These are phyloP conservation scores for Panaeolus papilionaceus DNA, from an alignment of 768 basidiomycete genomes.

Conservation along the genomic window DNA sequence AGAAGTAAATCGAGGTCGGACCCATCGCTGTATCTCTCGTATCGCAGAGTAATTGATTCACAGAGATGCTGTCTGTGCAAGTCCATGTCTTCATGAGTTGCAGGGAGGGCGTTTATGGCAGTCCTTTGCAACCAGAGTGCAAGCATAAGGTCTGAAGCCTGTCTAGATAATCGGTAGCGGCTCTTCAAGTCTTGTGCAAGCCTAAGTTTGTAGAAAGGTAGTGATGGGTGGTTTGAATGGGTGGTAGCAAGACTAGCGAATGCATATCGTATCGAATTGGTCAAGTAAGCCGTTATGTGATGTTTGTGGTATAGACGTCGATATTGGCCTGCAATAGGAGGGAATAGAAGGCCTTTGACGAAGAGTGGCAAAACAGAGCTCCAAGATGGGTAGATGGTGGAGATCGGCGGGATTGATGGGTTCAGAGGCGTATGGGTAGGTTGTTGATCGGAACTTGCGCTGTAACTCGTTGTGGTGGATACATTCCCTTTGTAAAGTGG, in stretches of 20 bases:
- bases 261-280: slow-evolving; percentile 23
- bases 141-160: slow-evolving; percentile 19
- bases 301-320: slow-evolving; percentile 13
- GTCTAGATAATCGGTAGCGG: slow-evolving; percentile 18
- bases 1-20: slow-evolving; percentile 22
- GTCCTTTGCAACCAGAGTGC: slow-evolving; percentile 21
- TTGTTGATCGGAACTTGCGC: neutral
- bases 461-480: neutral
- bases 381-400: slow-evolving; percentile 20
- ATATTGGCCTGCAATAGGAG: slow-evolving; percentile 12
- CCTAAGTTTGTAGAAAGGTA: slow-evolving; percentile 25
- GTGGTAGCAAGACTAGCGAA: slow-evolving; percentile 21
- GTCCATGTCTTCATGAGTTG: slow-evolving; percentile 18
- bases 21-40: slow-evolving; percentile 14
- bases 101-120: slow-evolving; percentile 16
- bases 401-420: slow-evolving; percentile 10
- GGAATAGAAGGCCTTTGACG: slow-evolving; percentile 12
- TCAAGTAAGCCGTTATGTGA: slow-evolving; percentile 12
- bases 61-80: slow-evolving; percentile 24
- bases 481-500: neutral
- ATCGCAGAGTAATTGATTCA: slow-evolving; percentile 15
- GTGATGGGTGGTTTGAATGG: slow-evolving; percentile 20
- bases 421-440: neutral
- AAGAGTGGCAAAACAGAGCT: neutral
- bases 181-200: slow-evolving; percentile 21